Percentiles rank a stretch among this genome's conserved stretches.
Conservation (phyloP, 202 grass and related monocot species). For the Schoenoplectus tabernaemontani region DNA sequence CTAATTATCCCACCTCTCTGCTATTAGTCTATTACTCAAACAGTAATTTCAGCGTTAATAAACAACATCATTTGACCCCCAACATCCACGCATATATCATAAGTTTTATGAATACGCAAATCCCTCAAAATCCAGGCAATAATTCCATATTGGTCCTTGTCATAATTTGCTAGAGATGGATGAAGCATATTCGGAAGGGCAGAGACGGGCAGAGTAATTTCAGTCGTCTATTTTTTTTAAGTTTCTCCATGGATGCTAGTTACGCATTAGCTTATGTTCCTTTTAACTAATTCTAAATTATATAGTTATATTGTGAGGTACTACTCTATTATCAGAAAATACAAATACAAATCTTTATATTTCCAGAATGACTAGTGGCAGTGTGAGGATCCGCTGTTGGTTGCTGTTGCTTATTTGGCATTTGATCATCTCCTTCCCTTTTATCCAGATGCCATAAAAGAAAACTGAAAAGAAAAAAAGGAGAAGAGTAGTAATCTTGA, state of each 20-base stretch:
- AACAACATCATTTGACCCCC: neutral
- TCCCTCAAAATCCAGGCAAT: neutral
- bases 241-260: no score
- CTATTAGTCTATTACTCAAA: neutral
- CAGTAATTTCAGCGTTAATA: neutral
- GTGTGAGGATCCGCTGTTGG: no score
- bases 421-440: slow-evolving; percentile 7
- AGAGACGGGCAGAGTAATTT: no score
- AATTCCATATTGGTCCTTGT: neutral
- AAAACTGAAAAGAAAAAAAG: neutral
- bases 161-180: neutral
- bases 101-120: neutral
- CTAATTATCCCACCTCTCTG: neutral
- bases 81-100: neutral
- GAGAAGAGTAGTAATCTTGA: slow-evolving; percentile 24
- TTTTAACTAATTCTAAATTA: no score
- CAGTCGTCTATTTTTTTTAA: no score
- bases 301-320: no score
- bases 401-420: slow-evolving; percentile 20
- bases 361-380: no score
- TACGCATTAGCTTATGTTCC: no score
- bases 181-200: neutral
- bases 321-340: no score
- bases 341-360: no score
- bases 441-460: slow-evolving; percentile 7